A percentile compares a stretch with the other conserved stretches of the same genome.
These are phyloP conservation scores for Phaeosphaeriaceae sp. DNA, from an alignment of 2,329 filamentous ascomycete species.

Conservation along the genomic window DNA sequence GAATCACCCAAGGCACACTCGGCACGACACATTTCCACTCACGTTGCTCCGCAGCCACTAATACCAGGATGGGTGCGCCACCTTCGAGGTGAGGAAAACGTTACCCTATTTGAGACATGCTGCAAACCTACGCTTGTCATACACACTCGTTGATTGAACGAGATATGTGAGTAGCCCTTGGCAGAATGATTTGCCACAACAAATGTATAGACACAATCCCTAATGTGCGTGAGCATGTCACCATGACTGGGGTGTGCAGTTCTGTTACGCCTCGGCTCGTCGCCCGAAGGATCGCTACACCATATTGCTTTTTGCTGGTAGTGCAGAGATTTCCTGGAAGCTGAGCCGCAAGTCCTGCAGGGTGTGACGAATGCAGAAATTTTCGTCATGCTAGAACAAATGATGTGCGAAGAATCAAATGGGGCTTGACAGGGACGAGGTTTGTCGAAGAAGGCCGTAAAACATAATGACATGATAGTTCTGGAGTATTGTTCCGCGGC, in stretches of 20 bases:
- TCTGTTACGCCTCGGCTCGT: not conserved
- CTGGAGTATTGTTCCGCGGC: not conserved
- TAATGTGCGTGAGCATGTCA: not conserved
- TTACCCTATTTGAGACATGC: not conserved
- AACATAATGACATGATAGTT: not conserved
- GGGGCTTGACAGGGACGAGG: not conserved
- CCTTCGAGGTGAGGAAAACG: not conserved
- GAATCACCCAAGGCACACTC: not conserved
- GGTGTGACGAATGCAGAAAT: constrained; percentile 9
- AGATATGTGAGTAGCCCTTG: not conserved
- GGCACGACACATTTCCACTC: not conserved
- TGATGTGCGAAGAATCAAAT: not conserved
- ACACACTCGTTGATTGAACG: not conserved
- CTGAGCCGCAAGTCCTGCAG: constrained; percentile 23
- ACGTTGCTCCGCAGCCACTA: not conserved
- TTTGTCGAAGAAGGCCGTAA: not conserved
- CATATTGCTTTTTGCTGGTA: constrained; percentile 24
- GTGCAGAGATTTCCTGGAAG: constrained; percentile 12
- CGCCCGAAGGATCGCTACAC: constrained; percentile 4
- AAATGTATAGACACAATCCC: not conserved
- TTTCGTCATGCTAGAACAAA: constrained; percentile 2
- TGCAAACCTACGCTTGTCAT: not conserved
- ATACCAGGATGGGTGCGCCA: not conserved
- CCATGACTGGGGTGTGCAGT: not conserved
- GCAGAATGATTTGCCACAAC: not conserved